Percentiles rank a stretch among this genome's conserved stretches.
Conservation (phyloP, 306 rosid genomes). For the Rosa chinensis region DNA sequence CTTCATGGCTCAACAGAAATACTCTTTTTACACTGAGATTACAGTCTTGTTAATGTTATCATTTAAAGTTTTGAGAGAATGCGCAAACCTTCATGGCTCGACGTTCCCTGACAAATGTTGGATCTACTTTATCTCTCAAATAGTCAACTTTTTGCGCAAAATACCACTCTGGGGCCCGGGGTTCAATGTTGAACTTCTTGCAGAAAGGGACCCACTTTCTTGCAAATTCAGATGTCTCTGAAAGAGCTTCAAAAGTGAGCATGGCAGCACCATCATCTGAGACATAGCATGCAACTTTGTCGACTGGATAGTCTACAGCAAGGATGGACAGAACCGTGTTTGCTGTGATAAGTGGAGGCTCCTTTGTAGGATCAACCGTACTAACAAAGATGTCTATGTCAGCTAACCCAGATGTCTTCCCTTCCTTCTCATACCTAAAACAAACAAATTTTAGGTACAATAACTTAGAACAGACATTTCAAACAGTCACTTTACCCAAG, state of each 20-base stretch:
- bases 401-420: conserved; percentile 80
- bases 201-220: conserved; percentile 97
- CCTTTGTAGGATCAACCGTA: conserved; percentile 92
- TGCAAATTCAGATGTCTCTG: conserved; percentile 93
- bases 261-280: conserved; percentile 97
- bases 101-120: conserved; percentile 71
- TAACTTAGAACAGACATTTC: background rate
- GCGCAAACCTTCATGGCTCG: conserved; percentile 80
- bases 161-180: conserved; percentile 96
- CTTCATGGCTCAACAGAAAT: conserved; percentile 69
- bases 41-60: background rate
- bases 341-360: conserved; percentile 94
- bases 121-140: conserved; percentile 75
- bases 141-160: conserved; percentile 82
- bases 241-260: conserved; percentile 94
- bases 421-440: conserved; percentile 84
- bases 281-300: conserved; percentile 88
- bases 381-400: conserved; percentile 76
- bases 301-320: conserved; percentile 88
- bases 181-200: conserved; percentile 78
- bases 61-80: background rate
- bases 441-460: background rate
- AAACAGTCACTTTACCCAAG: background rate
- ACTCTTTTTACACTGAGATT: background rate
- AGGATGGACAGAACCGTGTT: conserved; percentile 89